Evolutionary conservation across 177 flowering plant genomes (phyloP).

Genomic region (Vitis hybrid): DNA sequence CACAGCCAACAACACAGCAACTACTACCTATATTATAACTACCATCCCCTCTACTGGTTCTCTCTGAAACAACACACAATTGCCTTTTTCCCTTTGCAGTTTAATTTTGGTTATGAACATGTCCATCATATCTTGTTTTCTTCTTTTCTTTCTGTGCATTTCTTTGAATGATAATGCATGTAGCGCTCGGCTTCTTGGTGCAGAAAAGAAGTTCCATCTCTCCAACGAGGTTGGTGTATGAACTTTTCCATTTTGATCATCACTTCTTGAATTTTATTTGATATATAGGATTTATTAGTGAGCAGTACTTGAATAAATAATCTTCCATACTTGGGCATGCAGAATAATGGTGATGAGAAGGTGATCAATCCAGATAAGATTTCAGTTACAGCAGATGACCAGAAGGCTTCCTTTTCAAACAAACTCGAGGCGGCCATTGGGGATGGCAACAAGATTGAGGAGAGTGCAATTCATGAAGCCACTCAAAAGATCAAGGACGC

Average conservation of each 20-base stretch:
- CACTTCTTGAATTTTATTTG: not conserved
- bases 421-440: not conserved
- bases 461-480: not conserved
- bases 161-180: slow-evolving; percentile 23
- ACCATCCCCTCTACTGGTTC: not conserved
- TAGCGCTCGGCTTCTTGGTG: slow-evolving; percentile 26
- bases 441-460: not conserved
- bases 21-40: slow-evolving; percentile 2
- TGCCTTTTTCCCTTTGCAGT: not conserved
- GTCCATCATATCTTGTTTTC: slow-evolving; percentile 18
- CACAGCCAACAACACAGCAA: not conserved
- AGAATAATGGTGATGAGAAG: slow-evolving; percentile 13
- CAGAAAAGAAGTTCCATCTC: slow-evolving; percentile 8
- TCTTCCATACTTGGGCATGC: not conserved
- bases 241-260: not conserved
- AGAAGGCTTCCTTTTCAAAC: slow-evolving; percentile 1
- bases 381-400: slow-evolving; percentile 15
- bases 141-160: slow-evolving; percentile 26
- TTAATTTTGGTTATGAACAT: slow-evolving; percentile 6
- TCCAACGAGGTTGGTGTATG: slow-evolving; percentile 23
- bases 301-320: not conserved
- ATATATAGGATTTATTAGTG: too few species aligned
- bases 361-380: not conserved
- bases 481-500: slow-evolving; percentile 4
- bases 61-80: not conserved